phyloP scores from a whole-genome alignment of 139 green algal species.

The Trebouxia sp. region DNA sequence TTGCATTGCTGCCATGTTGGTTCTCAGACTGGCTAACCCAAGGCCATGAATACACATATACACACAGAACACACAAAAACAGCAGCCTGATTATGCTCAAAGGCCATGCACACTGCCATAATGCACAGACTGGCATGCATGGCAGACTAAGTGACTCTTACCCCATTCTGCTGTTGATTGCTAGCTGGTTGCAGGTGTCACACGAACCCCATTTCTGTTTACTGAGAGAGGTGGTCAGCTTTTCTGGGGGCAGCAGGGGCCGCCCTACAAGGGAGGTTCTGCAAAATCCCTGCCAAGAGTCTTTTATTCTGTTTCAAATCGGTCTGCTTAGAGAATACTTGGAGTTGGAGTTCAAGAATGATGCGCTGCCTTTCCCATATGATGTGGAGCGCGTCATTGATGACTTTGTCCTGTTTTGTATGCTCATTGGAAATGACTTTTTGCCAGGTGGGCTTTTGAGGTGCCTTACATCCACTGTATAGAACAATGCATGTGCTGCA shows the following conservation, averaged over 20 bases:
- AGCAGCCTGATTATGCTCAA: too few species aligned
- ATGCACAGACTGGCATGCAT: not conserved
- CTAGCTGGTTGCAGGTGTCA: conserved; percentile 55
- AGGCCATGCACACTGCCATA: not conserved
- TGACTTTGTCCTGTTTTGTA: conserved; percentile 95
- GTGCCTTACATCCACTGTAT: too few species aligned
- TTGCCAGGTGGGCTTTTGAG: conserved; percentile 62
- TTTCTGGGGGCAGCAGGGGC: conserved; percentile 60
- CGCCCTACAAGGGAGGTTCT: conserved; percentile 84
- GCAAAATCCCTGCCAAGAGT: conserved; percentile 85
- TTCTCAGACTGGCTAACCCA: too few species aligned
- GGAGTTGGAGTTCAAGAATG: conserved; percentile 71
- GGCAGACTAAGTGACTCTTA: too few species aligned
- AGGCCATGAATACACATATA: too few species aligned
- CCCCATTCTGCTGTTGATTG: not conserved
- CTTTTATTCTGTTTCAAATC: conserved; percentile 94
- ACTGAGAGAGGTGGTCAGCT: conserved; percentile 76
- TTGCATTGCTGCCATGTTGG: too few species aligned
- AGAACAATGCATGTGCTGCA: too few species aligned
- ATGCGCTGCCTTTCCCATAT: conserved; percentile 48
- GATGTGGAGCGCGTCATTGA: conserved; percentile 90
- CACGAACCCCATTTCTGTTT: conserved; percentile 97
- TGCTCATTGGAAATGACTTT: conserved; percentile 97
- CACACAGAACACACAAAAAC: too few species aligned
- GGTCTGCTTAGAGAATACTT: conserved; percentile 91